phyloP scores from a whole-genome alignment of 176 grass and related monocot genomes.

The Paspalum vaginatum region DNA sequence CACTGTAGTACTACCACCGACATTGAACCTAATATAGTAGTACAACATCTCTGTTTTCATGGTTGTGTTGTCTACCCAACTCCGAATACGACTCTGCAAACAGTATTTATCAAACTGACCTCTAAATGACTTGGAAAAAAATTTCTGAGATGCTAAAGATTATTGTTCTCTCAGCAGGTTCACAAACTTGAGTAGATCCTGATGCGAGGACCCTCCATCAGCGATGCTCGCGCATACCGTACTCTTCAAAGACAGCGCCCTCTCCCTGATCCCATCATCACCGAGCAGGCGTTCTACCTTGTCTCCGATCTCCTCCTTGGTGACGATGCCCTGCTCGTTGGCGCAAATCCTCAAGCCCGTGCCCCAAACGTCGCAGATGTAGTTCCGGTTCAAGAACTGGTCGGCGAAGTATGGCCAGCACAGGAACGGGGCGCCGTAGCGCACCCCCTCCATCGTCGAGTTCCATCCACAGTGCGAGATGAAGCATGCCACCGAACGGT shows the following conservation, averaged over 20 bases:
- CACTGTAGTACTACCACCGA: not conserved
- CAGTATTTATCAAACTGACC: not conserved
- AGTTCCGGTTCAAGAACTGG: slow-evolving; percentile 61
- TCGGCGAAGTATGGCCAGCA: slow-evolving; percentile 74
- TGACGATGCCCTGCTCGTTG: slow-evolving; percentile 40
- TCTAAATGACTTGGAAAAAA: not conserved
- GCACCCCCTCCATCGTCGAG: slow-evolving; percentile 55
- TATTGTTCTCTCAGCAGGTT: slow-evolving; percentile 36
- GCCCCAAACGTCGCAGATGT: slow-evolving; percentile 59
- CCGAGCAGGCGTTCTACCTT: slow-evolving; percentile 42
- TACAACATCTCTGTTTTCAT: not conserved
- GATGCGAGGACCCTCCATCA: slow-evolving; percentile 39
- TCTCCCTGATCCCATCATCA: slow-evolving; percentile 35
- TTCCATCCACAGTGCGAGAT: slow-evolving; percentile 65
- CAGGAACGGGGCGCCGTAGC: slow-evolving; percentile 54
- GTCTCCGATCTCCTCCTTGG: slow-evolving; percentile 44
- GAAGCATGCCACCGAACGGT: slow-evolving; percentile 49
- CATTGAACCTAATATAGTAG: not conserved
- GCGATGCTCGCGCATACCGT: slow-evolving; percentile 6
- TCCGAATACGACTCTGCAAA: not conserved
- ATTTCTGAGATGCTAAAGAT: not conserved
- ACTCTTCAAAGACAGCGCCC: slow-evolving; percentile 42
- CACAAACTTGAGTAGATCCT: slow-evolving; percentile 49
- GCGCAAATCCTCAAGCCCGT: slow-evolving; percentile 37
- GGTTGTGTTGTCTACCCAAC: not conserved